Base-by-base conservation (phyloP, 768 basidiomycete genomes). In the Tephrocybe sp. region DNA sequence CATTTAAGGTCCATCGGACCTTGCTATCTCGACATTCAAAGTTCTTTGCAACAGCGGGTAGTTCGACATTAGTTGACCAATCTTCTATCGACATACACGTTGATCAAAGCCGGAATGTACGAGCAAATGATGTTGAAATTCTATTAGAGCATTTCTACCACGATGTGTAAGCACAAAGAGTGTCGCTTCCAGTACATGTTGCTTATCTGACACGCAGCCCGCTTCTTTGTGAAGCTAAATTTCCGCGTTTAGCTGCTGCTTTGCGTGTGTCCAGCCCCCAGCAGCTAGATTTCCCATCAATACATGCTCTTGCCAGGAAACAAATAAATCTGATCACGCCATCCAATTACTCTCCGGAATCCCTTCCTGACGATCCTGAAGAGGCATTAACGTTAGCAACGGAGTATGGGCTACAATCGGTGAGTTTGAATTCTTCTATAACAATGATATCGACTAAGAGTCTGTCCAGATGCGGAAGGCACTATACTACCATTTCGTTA, bases 91-190 rank as follows among this genome's bases (percentile, higher is more conserved):
- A n/a, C n/a, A n/a, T 64, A 40, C 45, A 57, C 39, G 58, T 79
- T 34, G 76, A 78, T 40, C 61, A 58, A 22, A 64, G 71, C 37
- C 62, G 68, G 15, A 61, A 64, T 25, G 69, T 79, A 42, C 61
- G 57, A 31, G 64, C 69, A 15, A 58, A 63, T 36, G 85, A 88
- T 60, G 71, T 86, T 5, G 76, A 77, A 41, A 71, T 68, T 1
- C 62, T 89, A 41, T 65, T 88, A n/a, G 73, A 74, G 50, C 77
- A 86, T 64, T 59, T 88, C 24, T 88, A 88, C 60, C 80, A 86
- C 58, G 80, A 87, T 58, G 63, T 63, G 87, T 88, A 65, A 73
- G 83, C n/a, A n/a, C n/a, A n/a, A n/a, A n/a, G n/a, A n/a, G n/a
- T n/a, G n/a, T n/a, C n/a, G n/a, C n/a, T n/a, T n/a, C n/a, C n/a